Base-by-base conservation (phyloP, 345 rosid species). In the Kernera saxatilis region DNA sequence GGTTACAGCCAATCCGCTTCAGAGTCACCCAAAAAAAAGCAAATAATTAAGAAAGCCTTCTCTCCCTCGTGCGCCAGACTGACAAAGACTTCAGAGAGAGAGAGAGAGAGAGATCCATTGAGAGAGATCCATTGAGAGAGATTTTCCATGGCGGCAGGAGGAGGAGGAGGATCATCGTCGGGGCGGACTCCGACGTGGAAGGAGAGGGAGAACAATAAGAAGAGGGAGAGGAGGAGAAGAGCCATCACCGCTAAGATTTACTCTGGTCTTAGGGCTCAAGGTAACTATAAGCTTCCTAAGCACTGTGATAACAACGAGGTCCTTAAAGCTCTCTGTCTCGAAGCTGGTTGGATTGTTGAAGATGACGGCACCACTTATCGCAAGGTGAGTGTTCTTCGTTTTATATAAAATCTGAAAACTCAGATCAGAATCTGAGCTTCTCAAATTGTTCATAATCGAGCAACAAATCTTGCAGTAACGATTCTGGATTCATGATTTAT, bases 301-400 rank as follows among this genome's bases (percentile, higher is more conserved):
- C 96, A 93, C 78, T 93, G 98, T 37, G 98, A 93, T 79, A 93
- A 93, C 75, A 93, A 93, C 74, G 98, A 93, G 67, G 98, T 93
- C 44, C 80, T 92, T 67, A 92, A 92, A 62, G 98, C 98, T 67
- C 91, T 92, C 18, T 92, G 98, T 29, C 54, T 78, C 7, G 96
- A 92, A 69, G 96, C 98, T 56, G 98, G 98, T 53, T 92, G 98
- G 98, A 60, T 90, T 40, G 98, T 92, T 5, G 93, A 92, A 75
- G 95, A 90, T 13, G 98, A 92, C 35, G 98, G 98, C 13, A 88
- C 95, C 59, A 92, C 98, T 44, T 92, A 90, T 41, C 95, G 98
- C 68, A 86, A 88, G 98, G 98, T 92, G 27, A n/a, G n/a, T n/a
- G n/a, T n/a, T n/a, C n/a, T n/a, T n/a, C n/a, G n/a, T n/a, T n/a